Evolutionary conservation across 2,329 filamentous ascomycete genomes (phyloP), one percentile per base, ranked within the genome.

Genomic region (Cladosporium sp.): DNA sequence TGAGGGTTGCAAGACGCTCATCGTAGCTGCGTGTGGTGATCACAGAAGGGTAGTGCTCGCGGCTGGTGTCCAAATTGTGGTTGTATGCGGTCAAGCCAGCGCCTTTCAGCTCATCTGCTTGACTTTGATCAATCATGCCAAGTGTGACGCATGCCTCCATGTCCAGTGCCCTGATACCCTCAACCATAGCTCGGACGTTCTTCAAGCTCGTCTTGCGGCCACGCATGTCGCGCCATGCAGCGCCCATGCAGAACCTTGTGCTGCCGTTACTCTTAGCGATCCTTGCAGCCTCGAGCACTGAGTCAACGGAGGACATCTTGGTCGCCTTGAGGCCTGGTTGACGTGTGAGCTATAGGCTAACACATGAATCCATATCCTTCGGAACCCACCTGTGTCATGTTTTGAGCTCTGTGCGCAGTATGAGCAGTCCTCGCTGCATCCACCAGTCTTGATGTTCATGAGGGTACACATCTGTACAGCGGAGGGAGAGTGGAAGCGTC

Each of bases 381-480:
- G n/a, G 38, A 17, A 17, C 57, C 36, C 28, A 59, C 57, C 90
- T 3, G 92, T 86, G 65, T 80, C 75, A 81, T 96, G 88, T 25
- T 89, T 87, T 5, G 89, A 91, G 4, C 91, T 92, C 75, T 96
- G 91, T 2, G 91, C 89, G 74, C 91, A 96, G 83, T 96, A 96
- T 22, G 88, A 90, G 77, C 92, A 96, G 75, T 96, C 92, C 74
- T 96, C 92, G 66, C 85, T 91, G 76, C 92, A 96, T 50, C 92
- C 92, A 57, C 92, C 92, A 8, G 90, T 95, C 73, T 96, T 96
- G 80, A 96, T 96, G 80, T 95, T 96, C 89, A 96, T 95, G 60
- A 96, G 81, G 0, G 92, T 96, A 78, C 92, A 96, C 75, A 96
- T 88, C 75, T 96, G 92, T 63, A 96, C 90, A 28, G 90, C 87